Evolutionary conservation across 441 rosid genomes (phyloP), one percentile per base, ranked within the genome.

Genomic region (Capsella rubella): DNA sequence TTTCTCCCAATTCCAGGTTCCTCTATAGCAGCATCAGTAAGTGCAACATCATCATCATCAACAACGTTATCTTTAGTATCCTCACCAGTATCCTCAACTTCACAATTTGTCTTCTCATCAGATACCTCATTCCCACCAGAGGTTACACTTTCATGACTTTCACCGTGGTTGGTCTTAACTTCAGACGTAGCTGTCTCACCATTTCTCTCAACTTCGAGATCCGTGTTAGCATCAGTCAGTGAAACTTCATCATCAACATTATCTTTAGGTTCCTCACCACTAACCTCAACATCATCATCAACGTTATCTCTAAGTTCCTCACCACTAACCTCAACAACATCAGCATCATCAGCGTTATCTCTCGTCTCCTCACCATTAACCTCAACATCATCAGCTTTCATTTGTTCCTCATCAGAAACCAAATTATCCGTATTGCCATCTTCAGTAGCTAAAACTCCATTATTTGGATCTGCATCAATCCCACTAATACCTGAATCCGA

Each of bases 401-500:
- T 46, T 16, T 15, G 52, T 52, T 43, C 5, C 7, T 57, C 45
- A 58, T 58, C 53, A 71, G 52, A 29, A 61, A 3, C 62, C 51
- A 7, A 45, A 58, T 21, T 11, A 49, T 3, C 50, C 4, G 37
- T 14, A 21, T 14, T 46, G 37, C 13, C 56, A 12, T 27, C 51
- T 25, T 53, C 81, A 65, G 49, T 29, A 70, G 64, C 74, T 49
- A 28, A 34, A 18, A 56, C 80, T 67, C 73, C 83, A 78, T 15
- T 77, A 79, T 11, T 66, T 4, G 57, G 62, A 62, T 64, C 69
- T 34, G 35, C 81, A 45, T 68, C 85, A 57, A 53, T 65, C 6
- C 37, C 84, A 73, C 64, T 73, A 76, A 52, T 58, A 47, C 77
- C 77, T 64, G 87, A 82, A 66, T 82, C 84, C 78, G 75, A 55